Conservation (phyloP, 257 asterid genomes). For the Perilla frutescens region DNA sequence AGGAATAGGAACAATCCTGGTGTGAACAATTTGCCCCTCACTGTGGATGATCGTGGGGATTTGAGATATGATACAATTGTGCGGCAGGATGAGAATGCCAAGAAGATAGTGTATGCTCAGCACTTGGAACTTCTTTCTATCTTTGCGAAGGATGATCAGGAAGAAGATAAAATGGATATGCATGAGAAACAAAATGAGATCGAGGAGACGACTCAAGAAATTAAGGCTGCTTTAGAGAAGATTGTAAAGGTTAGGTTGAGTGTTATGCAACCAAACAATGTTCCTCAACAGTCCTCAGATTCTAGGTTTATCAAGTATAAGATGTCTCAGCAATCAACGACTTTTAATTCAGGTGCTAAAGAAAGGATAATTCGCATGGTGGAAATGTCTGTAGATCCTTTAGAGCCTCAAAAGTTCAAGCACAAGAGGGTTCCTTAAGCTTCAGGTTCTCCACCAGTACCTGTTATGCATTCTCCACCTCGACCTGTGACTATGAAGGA, state of each 20-base stretch:
- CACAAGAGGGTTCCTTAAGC: conserved; percentile 94
- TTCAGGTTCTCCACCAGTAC: conserved; percentile 96
- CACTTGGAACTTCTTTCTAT: conserved; percentile 66
- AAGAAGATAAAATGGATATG: conserved; percentile 67
- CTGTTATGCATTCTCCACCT: conserved; percentile 96
- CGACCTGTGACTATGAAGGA: conserved; percentile 69
- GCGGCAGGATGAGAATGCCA: no score
- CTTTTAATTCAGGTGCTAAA: conserved; percentile 55
- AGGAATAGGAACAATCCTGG: no score
- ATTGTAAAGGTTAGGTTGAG: conserved; percentile 89
- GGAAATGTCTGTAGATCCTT: conserved; percentile 88
- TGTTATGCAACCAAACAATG: conserved; percentile 95
- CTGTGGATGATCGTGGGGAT: no score
- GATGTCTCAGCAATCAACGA: conserved; percentile 92
- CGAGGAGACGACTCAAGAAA: no score
- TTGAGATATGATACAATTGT: no score
- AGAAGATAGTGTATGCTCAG: no score
- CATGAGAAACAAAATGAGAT: conserved; percentile 56
- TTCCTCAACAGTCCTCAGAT: conserved; percentile 71
- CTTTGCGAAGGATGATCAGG: conserved; percentile 62
- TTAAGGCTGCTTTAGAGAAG: conserved; percentile 31
- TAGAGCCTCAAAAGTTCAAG: conserved; percentile 95
- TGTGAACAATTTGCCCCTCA: no score
- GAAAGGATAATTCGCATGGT: conserved; percentile 76
- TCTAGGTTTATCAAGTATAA: conserved; percentile 91